These are phyloP conservation scores for Colletotrichum tropicicola DNA, from an alignment of 2,329 filamentous ascomycete genomes.

Conservation along the genomic window DNA sequence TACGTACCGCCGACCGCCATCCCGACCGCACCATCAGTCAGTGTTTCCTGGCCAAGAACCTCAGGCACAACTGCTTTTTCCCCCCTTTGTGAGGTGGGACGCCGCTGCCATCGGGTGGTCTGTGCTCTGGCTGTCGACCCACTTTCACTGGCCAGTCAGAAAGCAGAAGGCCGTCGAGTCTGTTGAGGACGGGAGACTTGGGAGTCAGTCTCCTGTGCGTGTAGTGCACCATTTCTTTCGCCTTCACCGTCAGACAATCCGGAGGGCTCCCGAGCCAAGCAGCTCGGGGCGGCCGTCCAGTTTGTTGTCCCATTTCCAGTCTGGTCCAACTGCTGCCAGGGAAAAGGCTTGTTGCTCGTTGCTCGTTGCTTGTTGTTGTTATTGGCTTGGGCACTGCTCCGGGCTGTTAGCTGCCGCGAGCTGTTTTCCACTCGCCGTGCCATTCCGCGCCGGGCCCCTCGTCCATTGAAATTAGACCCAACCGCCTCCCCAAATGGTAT, in stretches of 20 bases:
- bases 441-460: conserved; percentile 20
- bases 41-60: background rate
- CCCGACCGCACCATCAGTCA: too few species aligned
- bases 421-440: conserved; percentile 5
- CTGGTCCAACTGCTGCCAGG: too few species aligned
- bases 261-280: too few species aligned
- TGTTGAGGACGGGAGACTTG: too few species aligned
- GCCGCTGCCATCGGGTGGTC: conserved; percentile 15
- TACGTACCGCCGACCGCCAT: too few species aligned
- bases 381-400: background rate
- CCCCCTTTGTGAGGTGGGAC: conserved; percentile 13
- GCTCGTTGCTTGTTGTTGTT: background rate
- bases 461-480: conserved; percentile 26
- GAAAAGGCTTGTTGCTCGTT: too few species aligned
- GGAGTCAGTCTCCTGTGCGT: too few species aligned
- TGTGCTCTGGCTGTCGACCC: conserved; percentile 13
- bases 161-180: too few species aligned
- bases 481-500: conserved; percentile 15
- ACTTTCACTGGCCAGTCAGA: background rate
- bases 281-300: background rate
- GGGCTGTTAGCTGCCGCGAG: too few species aligned
- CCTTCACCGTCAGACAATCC: background rate
- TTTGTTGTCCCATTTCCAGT: too few species aligned
- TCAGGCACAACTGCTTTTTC: conserved; percentile 11
- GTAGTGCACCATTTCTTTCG: background rate